Evolutionary conservation across 352 stramenopile genomes (phyloP).

Genomic region (Globisporangium abappressorium): DNA sequence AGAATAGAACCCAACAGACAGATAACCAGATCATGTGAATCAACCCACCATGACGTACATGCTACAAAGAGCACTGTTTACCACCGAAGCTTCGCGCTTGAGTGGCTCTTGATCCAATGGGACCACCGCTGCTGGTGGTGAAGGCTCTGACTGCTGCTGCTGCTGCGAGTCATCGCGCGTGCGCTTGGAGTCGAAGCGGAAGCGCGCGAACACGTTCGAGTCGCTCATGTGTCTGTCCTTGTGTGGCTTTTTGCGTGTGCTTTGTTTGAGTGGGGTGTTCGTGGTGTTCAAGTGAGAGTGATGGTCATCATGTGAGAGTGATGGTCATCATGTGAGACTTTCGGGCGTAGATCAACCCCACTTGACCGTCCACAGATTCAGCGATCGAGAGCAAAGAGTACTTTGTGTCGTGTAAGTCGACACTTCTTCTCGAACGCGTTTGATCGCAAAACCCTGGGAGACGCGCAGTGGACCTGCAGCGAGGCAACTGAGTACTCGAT

Average conservation of each 20-base stretch:
- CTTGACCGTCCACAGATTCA: too few species aligned
- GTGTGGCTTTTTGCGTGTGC: not conserved
- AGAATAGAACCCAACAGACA: not conserved
- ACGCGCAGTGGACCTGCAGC: too few species aligned
- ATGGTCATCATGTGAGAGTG: not conserved
- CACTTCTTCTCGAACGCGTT: too few species aligned
- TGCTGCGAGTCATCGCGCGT: slow-evolving; percentile 16
- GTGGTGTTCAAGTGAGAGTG: not conserved
- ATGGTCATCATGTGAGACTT: not conserved
- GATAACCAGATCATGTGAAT: not conserved
- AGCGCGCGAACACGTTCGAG: slow-evolving; percentile 46
- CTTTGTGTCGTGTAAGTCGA: too few species aligned
- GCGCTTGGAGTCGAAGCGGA: slow-evolving; percentile 61
- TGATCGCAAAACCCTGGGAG: too few species aligned
- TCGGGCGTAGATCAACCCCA: not conserved
- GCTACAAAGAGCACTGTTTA: not conserved
- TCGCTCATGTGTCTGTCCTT: not conserved
- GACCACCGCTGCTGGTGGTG: not conserved
- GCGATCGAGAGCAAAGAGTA: too few species aligned
- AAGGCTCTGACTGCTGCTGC: slow-evolving; percentile 4
- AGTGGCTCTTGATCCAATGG: not conserved
- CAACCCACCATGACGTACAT: not conserved
- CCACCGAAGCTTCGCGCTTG: not conserved
- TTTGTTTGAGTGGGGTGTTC: not conserved
- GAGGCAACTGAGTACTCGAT: too few species aligned